Base-by-base conservation (phyloP, 2,329 filamentous ascomycete genomes). In the Botrytis fabae region DNA sequence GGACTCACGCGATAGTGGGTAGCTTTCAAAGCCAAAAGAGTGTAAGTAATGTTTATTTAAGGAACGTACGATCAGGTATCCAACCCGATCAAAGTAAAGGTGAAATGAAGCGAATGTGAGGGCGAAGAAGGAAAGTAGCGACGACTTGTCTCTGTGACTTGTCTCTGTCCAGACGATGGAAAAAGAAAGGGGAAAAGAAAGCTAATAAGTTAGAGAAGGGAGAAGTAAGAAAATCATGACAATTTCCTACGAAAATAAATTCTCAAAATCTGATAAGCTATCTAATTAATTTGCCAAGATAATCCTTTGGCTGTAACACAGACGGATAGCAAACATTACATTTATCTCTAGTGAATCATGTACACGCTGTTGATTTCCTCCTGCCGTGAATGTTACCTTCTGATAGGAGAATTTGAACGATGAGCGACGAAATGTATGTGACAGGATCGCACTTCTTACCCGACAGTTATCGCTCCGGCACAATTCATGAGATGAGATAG, bases 61-160 rank as follows among this genome's bases (percentile, higher is more conserved):
- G 20, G 69, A 46, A 59, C 22, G 64, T 46, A 46, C 46, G 60
- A 69, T 61, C 64, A 69, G 64, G 51, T 72, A 62, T 72, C 71
- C 46, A 72, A 69, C 71, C 71, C 54, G 25, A 70, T 46, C 40
- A 42, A 28, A 60, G 38, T 16, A 22, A 60, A 20, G 38, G 38
- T 38, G 51, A 38, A 28, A 68, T 46, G 22, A 59, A 72, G 38
- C 16, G 35, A 72, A 69, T 32, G 40, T 32, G n/a, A 59, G 14
- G 6, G 25, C 48, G 54, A 46, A 32, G 35, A 32, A 51, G 20
- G 25, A 35, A 32, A 71, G 57, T 25, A 59, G 9, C 35, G 48
- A 68, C 38, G 22, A 68, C 61, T 71, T 54, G 12, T 7, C 44
- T 54, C 59, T 20, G 20, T 70, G 22, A 68, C 61, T 71, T 54